Evolutionary conservation across 2,329 filamentous ascomycete species (phyloP), one percentile per base, ranked within the genome.

Genomic region (Metarhizium rileyi): DNA sequence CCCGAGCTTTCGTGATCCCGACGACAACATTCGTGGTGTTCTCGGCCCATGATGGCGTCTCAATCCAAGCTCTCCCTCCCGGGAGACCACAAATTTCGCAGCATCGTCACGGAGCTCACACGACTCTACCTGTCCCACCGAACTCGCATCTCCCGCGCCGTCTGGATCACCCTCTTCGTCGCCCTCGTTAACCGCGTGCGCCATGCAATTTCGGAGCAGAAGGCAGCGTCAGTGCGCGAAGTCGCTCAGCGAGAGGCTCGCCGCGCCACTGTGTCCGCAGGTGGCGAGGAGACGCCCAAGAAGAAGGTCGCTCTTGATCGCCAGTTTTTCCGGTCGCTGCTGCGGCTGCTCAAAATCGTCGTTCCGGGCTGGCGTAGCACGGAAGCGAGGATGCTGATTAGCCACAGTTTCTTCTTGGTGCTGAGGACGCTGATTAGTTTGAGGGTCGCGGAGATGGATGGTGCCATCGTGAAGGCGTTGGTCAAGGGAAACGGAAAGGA

Each of bases 371-470:
- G 87, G 84, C 78, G 80, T 62, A 95, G 86, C 67, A 90, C 90
- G 65, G 93, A 98, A 73, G 75, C 91, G 28, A 74, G 90, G 55
- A 71, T 98, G 59, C 72, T 98, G 51, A 76, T 91, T 58, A 94
- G 88, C 68, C 93, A 98, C 66, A 95, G 86, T 62, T 81, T 97
- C 59, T 98, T 98, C 65, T 71, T 98, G 57, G 86, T 98, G 20
- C 67, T 96, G 52, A 75, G 93, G 59, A 97, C 93, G 1, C 71
- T 98, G 62, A 90, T 98, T 59, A 96, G 90, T 68, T 67, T 98
- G 59, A 95, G 95, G 67, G 93, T 98, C 22, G 93, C 93, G 2
- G 90, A 95, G 66, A 83, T 98, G 74, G 93, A 98, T 68, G 93
- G 93, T 43, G 83, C 84, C 53, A 80, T 98, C 52, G 93, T 98